Evolutionary conservation across 495 filamentous ascomycete species (phyloP).

Genomic region (Aspergillus nanangensis): DNA sequence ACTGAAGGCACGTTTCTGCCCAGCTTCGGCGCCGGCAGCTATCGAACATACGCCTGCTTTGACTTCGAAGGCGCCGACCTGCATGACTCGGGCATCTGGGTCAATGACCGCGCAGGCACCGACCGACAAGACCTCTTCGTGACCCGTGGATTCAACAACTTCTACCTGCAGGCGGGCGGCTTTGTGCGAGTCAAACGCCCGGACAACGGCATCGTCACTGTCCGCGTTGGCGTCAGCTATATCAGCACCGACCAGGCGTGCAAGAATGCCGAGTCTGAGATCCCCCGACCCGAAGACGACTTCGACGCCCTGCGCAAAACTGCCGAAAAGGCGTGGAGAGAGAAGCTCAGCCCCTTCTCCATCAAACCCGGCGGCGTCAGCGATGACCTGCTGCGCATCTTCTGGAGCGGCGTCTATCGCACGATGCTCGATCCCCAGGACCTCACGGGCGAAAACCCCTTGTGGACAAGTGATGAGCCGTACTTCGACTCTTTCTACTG

Average conservation of each 20-base stretch:
- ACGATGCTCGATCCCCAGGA: slow-evolving; percentile 70
- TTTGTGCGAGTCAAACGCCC: slow-evolving; percentile 56
- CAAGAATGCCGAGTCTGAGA: slow-evolving; percentile 53
- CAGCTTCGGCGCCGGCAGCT: slow-evolving; percentile 59
- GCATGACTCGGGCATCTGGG: slow-evolving; percentile 39
- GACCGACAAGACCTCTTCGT: slow-evolving; percentile 55
- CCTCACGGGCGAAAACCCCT: slow-evolving; percentile 68
- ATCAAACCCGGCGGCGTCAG: slow-evolving; percentile 27
- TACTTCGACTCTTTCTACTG: slow-evolving; percentile 56
- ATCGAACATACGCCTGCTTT: slow-evolving; percentile 66
- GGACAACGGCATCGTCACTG: slow-evolving; percentile 40
- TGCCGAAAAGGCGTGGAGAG: slow-evolving; percentile 43
- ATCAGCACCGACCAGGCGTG: slow-evolving; percentile 63
- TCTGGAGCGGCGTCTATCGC: slow-evolving; percentile 51
- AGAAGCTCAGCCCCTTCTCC: slow-evolving; percentile 48
- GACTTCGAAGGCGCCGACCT: slow-evolving; percentile 51
- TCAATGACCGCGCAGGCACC: slow-evolving; percentile 37
- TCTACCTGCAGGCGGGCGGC: slow-evolving; percentile 65
- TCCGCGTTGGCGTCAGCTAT: slow-evolving; percentile 68
- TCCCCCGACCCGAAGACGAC: slow-evolving; percentile 30
- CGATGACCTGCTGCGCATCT: slow-evolving; percentile 52
- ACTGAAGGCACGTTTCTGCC: slow-evolving; percentile 65
- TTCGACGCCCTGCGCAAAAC: slow-evolving; percentile 32
- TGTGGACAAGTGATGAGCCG: slow-evolving; percentile 66
- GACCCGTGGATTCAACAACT: slow-evolving; percentile 64